Conservation (phyloP, 1,139 yeast species). For the Kluyveromyces sp. region DNA sequence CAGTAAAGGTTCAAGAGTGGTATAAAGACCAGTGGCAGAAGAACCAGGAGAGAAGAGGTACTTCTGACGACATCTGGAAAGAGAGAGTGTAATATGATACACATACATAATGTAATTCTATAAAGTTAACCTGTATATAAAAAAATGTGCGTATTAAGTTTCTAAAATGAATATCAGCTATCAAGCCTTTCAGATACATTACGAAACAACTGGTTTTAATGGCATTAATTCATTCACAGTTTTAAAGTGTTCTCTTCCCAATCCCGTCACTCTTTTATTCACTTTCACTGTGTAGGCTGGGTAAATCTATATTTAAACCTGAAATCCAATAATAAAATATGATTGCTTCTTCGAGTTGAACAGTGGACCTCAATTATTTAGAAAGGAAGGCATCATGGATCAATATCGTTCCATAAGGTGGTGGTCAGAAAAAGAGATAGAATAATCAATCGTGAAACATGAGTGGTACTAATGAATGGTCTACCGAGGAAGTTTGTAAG, state of each 20-base stretch:
- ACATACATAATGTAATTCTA: too few relatives aligned
- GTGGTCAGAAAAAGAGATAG: too few relatives aligned
- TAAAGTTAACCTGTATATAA: too few relatives aligned
- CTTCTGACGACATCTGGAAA: constrained; percentile 81
- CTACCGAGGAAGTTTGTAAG: constrained; percentile 6
- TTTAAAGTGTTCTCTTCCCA: too few relatives aligned
- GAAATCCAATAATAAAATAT: too few relatives aligned
- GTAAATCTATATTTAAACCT: not conserved
- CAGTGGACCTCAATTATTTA: not conserved
- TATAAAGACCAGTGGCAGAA: constrained; percentile 52
- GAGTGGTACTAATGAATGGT: constrained; percentile 1
- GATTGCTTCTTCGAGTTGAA: too few relatives aligned
- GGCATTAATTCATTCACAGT: too few relatives aligned
- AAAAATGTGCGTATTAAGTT: too few relatives aligned
- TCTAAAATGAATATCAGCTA: too few relatives aligned
- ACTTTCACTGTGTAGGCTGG: not conserved
- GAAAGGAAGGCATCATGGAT: not conserved
- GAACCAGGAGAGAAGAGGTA: constrained; percentile 55
- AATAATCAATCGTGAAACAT: not conserved
- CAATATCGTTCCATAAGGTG: not conserved
- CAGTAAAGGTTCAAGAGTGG: constrained; percentile 58
- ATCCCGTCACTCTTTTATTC: too few relatives aligned
- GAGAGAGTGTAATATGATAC: constrained; percentile 15
- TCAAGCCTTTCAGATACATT: too few relatives aligned
- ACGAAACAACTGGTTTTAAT: too few relatives aligned